Conservation (phyloP, 1,139 yeast genomes). For the Debaryomyces fabryi region DNA sequence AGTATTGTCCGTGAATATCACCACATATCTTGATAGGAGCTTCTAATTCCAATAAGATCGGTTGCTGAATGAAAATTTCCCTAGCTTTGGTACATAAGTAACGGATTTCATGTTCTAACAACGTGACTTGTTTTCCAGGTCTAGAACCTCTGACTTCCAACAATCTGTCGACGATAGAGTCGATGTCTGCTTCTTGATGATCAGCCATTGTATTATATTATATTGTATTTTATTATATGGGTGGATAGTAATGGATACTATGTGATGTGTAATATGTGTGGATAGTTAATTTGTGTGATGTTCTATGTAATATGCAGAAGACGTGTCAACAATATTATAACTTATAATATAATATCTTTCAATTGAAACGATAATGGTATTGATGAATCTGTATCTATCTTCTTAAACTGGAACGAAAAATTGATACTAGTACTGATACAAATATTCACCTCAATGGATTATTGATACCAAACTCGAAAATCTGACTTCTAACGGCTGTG, state of each 20-base stretch:
- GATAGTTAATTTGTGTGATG: slow-evolving; percentile 5
- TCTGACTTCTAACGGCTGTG: slow-evolving; percentile 1
- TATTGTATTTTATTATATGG: slow-evolving; percentile 8
- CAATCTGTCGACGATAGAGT: slow-evolving; percentile 94
- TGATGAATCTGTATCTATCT: background rate
- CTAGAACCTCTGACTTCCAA: slow-evolving; percentile 97
- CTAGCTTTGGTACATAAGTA: slow-evolving; percentile 96
- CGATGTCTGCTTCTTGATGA: slow-evolving; percentile 91
- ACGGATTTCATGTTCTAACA: slow-evolving; percentile 92
- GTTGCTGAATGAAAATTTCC: slow-evolving; percentile 97
- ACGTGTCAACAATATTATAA: slow-evolving; percentile 6
- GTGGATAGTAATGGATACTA: slow-evolving; percentile 3
- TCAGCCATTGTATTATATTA: slow-evolving; percentile 39
- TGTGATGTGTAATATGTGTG: background rate
- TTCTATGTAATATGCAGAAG: slow-evolving; percentile 7
- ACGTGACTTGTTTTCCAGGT: slow-evolving; percentile 95
- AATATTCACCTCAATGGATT: slow-evolving; percentile 2
- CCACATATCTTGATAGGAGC: slow-evolving; percentile 96
- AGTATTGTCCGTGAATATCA: slow-evolving; percentile 97
- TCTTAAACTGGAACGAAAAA: background rate
- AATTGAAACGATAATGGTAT: background rate
- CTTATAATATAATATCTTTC: background rate
- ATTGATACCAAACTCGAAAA: background rate
- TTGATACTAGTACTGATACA: background rate
- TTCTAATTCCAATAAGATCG: slow-evolving; percentile 89